Conservation (phyloP, 139 green algal species). For the Asterochloris erici region DNA sequence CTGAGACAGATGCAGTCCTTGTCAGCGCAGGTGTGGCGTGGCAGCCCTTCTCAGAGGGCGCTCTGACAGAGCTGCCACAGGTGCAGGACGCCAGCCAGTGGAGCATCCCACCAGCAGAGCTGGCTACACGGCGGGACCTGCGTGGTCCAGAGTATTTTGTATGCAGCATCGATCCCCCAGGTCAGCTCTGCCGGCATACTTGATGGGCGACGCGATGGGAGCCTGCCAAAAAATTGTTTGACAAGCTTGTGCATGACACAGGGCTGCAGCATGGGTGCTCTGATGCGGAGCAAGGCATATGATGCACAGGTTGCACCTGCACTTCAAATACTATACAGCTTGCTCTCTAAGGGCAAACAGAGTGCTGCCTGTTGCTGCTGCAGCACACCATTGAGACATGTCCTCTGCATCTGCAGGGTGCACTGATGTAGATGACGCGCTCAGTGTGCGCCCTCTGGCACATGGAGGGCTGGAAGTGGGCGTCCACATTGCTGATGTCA, state of each 20-base stretch:
- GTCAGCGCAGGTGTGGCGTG: slow-evolving; percentile 46
- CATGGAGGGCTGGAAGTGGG: slow-evolving; percentile 41
- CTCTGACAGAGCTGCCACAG: slow-evolving; percentile 52
- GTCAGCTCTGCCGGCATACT: neutral
- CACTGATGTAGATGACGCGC: slow-evolving; percentile 60
- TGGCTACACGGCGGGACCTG: slow-evolving; percentile 33
- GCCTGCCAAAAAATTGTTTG: neutral
- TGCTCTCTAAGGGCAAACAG: no score
- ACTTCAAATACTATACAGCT: no score
- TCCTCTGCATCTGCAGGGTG: slow-evolving; percentile 28
- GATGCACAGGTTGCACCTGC: no score
- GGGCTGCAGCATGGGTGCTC: no score
- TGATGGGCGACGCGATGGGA: neutral
- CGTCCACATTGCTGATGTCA: slow-evolving; percentile 64
- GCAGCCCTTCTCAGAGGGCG: slow-evolving; percentile 58
- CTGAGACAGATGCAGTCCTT: slow-evolving; percentile 57
- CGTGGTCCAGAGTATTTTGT: slow-evolving; percentile 40
- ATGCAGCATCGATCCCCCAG: slow-evolving; percentile 26
- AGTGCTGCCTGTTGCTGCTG: no score
- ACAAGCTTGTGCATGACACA: no score
- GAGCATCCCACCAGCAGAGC: slow-evolving; percentile 22
- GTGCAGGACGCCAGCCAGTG: slow-evolving; percentile 30
- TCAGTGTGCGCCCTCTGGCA: slow-evolving; percentile 40
- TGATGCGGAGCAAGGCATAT: no score
- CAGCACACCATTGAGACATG: no score